Evolutionary conservation across 1,284 basidiomycete species (phyloP).

Genomic region (Ganoderma lingzhi): DNA sequence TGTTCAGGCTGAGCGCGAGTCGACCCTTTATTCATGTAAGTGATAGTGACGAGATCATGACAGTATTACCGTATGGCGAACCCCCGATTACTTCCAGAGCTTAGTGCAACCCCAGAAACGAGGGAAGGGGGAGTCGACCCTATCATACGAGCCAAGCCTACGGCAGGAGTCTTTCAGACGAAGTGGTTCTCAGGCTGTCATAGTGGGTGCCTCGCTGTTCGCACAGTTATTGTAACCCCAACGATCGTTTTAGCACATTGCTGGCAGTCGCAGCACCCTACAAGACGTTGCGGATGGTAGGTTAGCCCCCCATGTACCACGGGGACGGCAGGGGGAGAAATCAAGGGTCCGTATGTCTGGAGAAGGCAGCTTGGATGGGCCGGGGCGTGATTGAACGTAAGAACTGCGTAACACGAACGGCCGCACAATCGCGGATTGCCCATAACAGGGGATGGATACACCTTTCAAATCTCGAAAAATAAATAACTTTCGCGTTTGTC

Average conservation of each 20-base stretch:
- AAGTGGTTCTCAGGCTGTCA: conserved; percentile 4
- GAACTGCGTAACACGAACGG: neutral
- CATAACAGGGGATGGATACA: neutral
- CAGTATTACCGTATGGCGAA: neutral
- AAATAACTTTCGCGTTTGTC: neutral
- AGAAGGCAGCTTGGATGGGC: neutral
- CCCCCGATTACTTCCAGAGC: neutral
- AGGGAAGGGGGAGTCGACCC: neutral
- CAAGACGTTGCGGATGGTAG: neutral
- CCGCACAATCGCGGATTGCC: neutral
- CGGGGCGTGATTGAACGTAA: neutral
- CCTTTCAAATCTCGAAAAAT: neutral
- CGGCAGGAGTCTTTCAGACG: neutral
- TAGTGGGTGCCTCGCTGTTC: neutral
- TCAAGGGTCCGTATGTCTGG: neutral
- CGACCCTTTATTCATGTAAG: neutral
- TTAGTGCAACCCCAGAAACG: neutral
- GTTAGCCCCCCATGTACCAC: neutral
- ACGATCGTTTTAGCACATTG: neutral
- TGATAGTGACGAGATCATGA: neutral
- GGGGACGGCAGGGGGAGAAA: neutral
- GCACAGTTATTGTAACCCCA: neutral
- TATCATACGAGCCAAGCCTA: neutral
- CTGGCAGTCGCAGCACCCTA: neutral
- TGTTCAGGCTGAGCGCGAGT: too few relatives aligned